These are phyloP conservation scores for Blastobotrys illinoisensis DNA, from an alignment of 1,139 yeast species.

Conservation along the genomic window DNA sequence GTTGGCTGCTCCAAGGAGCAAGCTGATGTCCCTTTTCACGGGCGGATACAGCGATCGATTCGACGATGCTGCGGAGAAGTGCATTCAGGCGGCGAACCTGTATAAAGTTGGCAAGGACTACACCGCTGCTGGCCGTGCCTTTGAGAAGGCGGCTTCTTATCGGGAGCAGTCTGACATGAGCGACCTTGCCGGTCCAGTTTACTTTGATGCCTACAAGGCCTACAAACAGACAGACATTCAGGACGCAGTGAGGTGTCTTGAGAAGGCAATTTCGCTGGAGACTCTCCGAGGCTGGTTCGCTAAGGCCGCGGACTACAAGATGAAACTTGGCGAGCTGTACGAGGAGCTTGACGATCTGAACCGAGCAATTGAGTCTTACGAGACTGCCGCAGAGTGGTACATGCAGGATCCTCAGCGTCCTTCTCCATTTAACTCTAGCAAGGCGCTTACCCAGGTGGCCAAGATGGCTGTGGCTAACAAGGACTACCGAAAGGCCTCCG, in stretches of 20 bases:
- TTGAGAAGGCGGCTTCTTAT: conserved; percentile 77
- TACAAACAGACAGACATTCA: conserved; percentile 66
- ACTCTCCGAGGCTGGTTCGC: conserved; percentile 91
- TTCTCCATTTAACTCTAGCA: conserved; percentile 85
- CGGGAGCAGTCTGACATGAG: conserved; percentile 71
- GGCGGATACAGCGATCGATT: conserved; percentile 58
- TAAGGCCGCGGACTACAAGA: conserved; percentile 89
- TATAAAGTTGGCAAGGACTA: conserved; percentile 69
- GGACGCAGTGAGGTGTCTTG: conserved; percentile 74
- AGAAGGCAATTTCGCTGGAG: conserved; percentile 74
- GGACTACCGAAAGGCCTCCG: conserved; percentile 68
- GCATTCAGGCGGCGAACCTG: conserved; percentile 84
- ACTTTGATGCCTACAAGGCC: conserved; percentile 87
- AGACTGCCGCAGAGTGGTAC: conserved; percentile 95
- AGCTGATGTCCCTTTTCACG: conserved; percentile 51
- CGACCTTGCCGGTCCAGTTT: conserved; percentile 88
- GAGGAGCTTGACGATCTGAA: conserved; percentile 64
- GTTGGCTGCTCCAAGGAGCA: conserved; percentile 32
- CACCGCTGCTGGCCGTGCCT: conserved; percentile 66
- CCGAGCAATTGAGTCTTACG: conserved; percentile 73
- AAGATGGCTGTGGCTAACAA: conserved; percentile 77
- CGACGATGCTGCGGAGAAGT: conserved; percentile 91
- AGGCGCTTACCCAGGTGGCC: conserved; percentile 84
- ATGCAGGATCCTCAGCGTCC: conserved; percentile 60
- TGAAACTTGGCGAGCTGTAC: conserved; percentile 83